Evolutionary conservation across 352 stramenopile species (phyloP).

Genomic region (Lagenidium sp.): DNA sequence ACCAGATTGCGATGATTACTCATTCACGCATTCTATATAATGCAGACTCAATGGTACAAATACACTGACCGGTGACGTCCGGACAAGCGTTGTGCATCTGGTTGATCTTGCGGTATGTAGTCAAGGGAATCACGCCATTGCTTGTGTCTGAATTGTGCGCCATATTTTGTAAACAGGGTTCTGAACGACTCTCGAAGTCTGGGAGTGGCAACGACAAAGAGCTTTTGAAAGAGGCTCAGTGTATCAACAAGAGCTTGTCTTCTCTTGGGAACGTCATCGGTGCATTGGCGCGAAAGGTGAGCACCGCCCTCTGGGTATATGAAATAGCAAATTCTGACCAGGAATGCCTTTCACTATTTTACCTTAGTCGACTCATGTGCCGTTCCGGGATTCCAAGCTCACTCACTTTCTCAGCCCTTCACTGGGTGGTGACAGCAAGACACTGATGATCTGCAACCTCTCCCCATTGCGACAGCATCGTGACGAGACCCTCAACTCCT

Average conservation of each 20-base stretch:
- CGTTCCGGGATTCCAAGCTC: constrained; percentile 87
- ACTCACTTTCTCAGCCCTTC: constrained; percentile 82
- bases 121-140: not conserved
- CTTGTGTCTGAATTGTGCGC: no score
- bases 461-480: constrained; percentile 65
- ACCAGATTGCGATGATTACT: not conserved
- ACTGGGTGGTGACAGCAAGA: constrained; percentile 82
- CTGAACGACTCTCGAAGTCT: constrained; percentile 72
- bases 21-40: not conserved
- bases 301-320: no score
- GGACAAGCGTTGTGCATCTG: constrained; percentile 64
- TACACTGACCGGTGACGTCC: constrained; percentile 35
- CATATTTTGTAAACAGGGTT: no score
- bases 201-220: constrained; percentile 68
- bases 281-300: constrained; percentile 56
- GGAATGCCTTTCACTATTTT: not conserved
- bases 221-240: constrained; percentile 73
- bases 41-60: constrained; percentile 54
- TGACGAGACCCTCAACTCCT: constrained; percentile 80
- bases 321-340: no score
- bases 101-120: constrained; percentile 69
- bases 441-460: constrained; percentile 88
- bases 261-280: constrained; percentile 78
- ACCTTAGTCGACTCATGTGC: constrained; percentile 66
- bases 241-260: constrained; percentile 86